These are phyloP conservation scores for Penicillium hordei DNA, from an alignment of 2,329 filamentous ascomycete species.

Conservation along the genomic window DNA sequence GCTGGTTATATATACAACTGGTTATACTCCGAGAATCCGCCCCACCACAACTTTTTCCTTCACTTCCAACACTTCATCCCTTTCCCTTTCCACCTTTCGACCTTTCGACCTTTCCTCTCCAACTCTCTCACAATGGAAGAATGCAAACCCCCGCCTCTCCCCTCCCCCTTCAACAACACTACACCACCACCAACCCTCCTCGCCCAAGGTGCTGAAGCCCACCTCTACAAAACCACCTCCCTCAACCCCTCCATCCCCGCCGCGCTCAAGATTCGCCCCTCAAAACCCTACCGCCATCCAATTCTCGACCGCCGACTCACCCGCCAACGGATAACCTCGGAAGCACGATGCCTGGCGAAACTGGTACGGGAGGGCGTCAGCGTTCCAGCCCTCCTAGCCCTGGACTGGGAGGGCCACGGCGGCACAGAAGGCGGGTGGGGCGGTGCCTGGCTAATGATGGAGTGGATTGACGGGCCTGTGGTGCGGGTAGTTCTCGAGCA, in stretches of 20 bases:
- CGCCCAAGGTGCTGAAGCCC: slow-evolving; percentile 92
- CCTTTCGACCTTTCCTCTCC: neutral
- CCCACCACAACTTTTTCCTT: slow-evolving; percentile 11
- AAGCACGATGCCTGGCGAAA: slow-evolving; percentile 80
- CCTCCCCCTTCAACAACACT: slow-evolving; percentile 64
- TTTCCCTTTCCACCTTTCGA: neutral
- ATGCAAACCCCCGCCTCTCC: slow-evolving; percentile 50
- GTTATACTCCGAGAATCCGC: slow-evolving; percentile 7
- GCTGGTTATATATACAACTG: neutral
- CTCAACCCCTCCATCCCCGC: slow-evolving; percentile 66
- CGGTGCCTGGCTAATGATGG: slow-evolving; percentile 75
- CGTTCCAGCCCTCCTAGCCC: slow-evolving; percentile 77
- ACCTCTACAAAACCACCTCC: slow-evolving; percentile 84
- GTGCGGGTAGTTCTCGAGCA: slow-evolving; percentile 69
- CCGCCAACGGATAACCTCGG: slow-evolving; percentile 79
- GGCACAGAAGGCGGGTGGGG: slow-evolving; percentile 54
- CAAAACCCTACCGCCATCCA: slow-evolving; percentile 89
- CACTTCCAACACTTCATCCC: neutral
- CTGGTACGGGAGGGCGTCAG: slow-evolving; percentile 74
- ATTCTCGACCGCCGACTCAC: slow-evolving; percentile 85
- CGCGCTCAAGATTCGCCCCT: slow-evolving; percentile 86
- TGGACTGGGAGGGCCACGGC: slow-evolving; percentile 63
- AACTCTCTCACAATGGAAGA: slow-evolving; percentile 18
- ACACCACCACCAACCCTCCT: slow-evolving; percentile 67
- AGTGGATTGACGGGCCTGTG: slow-evolving; percentile 76